A percentile compares a stretch with the other conserved stretches of the same genome.
Evolutionary conservation across 169 alveolate genomes (phyloP).

Genomic region (Theileria orientalis): DNA sequence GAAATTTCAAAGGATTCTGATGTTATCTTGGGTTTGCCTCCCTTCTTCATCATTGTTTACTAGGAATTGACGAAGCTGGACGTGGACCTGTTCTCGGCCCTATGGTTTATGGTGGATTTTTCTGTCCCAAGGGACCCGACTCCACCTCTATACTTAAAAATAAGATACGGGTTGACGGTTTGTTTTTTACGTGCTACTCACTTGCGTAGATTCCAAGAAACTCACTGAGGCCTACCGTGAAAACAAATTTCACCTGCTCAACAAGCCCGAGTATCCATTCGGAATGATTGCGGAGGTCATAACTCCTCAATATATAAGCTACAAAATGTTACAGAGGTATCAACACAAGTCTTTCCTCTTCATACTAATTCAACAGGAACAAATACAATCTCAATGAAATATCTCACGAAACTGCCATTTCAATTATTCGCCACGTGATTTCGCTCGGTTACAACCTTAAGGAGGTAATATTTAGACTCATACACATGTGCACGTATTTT

Average conservation of each 20-base stretch:
- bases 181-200: not conserved
- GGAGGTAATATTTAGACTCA: slow-evolving; percentile 38
- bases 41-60: not conserved
- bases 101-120: slow-evolving; percentile 95
- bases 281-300: slow-evolving; percentile 76
- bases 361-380: slow-evolving; percentile 57
- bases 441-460: slow-evolving; percentile 51
- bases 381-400: slow-evolving; percentile 86
- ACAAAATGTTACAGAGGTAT: slow-evolving; percentile 83
- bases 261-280: slow-evolving; percentile 66
- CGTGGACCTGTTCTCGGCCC: slow-evolving; percentile 99
- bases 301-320: slow-evolving; percentile 82
- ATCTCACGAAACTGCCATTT: slow-evolving; percentile 88
- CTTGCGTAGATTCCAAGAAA: slow-evolving; percentile 81
- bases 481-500: too few species aligned
- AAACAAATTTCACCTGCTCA: slow-evolving; percentile 73
- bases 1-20: slow-evolving; percentile 19
- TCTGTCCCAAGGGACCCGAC: slow-evolving; percentile 83
- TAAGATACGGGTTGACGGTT: slow-evolving; percentile 82
- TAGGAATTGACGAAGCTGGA: slow-evolving; percentile 99
- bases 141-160: slow-evolving; percentile 60
- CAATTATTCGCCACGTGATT: slow-evolving; percentile 72
- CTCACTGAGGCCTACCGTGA: slow-evolving; percentile 82
- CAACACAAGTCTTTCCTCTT: not conserved
- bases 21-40: slow-evolving; percentile 42